Evolutionary conservation across 108 stramenopile species (phyloP).

Genomic region (Schizochytrium sp.): DNA sequence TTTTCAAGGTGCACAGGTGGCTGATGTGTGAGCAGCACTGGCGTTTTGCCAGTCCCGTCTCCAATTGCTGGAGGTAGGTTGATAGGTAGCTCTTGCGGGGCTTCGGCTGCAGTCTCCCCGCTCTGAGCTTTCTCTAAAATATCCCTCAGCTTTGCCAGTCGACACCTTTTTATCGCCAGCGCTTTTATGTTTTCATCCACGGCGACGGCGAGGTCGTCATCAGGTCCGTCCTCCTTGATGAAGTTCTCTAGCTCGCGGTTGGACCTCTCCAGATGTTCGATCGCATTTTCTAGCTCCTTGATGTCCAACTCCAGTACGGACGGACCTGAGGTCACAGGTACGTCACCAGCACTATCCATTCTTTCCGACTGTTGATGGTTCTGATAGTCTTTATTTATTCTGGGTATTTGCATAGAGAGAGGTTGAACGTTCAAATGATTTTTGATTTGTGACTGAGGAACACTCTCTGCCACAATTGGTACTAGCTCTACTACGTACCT

Average conservation of each 20-base stretch:
- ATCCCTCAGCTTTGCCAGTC: slow-evolving; percentile 9
- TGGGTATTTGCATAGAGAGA: too few relatives aligned
- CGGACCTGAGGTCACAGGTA: not conserved
- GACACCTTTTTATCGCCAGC: not conserved
- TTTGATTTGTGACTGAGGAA: too few relatives aligned
- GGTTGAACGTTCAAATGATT: too few relatives aligned
- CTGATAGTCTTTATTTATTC: too few relatives aligned
- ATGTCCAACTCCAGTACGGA: slow-evolving; percentile 55
- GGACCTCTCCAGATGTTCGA: slow-evolving; percentile 47
- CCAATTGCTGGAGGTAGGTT: not conserved
- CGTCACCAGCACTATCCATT: not conserved
- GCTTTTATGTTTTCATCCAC: slow-evolving; percentile 28
- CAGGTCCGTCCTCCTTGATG: slow-evolving; percentile 23
- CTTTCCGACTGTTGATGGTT: too few relatives aligned
- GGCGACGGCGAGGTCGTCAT: slow-evolving; percentile 28
- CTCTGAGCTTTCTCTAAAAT: slow-evolving; percentile 5
- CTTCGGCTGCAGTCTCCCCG: not conserved
- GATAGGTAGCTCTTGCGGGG: not conserved
- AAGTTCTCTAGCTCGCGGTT: not conserved
- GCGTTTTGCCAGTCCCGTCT: not conserved
- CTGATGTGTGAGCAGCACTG: not conserved
- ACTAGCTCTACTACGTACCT: too few relatives aligned
- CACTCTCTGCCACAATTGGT: too few relatives aligned
- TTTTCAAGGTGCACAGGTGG: not conserved
- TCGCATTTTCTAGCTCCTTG: slow-evolving; percentile 47